Evolutionary conservation across 2,329 filamentous ascomycete species (phyloP).

Genomic region (Colletotrichum liaoningense): DNA sequence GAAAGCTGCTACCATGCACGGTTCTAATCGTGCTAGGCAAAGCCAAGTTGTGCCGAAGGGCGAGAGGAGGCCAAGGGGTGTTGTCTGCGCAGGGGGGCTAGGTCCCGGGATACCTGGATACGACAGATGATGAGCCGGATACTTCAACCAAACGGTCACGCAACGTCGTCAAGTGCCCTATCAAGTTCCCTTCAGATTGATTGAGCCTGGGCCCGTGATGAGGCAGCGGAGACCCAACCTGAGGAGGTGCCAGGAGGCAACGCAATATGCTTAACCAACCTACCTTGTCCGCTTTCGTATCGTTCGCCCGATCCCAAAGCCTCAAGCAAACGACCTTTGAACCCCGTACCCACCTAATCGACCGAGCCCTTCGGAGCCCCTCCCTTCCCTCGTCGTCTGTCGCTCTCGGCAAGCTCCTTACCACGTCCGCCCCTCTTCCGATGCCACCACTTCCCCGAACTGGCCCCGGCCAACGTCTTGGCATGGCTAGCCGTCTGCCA

Average conservation of each 20-base stretch:
- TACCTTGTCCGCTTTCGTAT: slow-evolving; percentile 19
- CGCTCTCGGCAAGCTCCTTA: slow-evolving; percentile 55
- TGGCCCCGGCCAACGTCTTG: slow-evolving; percentile 23
- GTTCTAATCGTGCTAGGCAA: slow-evolving; percentile 5
- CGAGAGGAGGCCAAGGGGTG: background rate
- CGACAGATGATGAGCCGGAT: slow-evolving; percentile 19
- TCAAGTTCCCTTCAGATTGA: slow-evolving; percentile 22
- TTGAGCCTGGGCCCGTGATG: slow-evolving; percentile 14
- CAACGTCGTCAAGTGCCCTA: slow-evolving; percentile 30
- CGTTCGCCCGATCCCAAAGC: slow-evolving; percentile 15
- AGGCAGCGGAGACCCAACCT: background rate
- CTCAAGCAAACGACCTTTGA: slow-evolving; percentile 11
- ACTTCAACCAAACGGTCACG: slow-evolving; percentile 27
- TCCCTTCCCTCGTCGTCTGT: slow-evolving; percentile 43
- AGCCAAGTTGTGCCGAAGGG: background rate
- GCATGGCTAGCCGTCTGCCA: slow-evolving; percentile 24
- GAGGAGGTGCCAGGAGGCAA: slow-evolving; percentile 9
- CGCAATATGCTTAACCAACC: slow-evolving; percentile 32
- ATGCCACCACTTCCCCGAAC: slow-evolving; percentile 30
- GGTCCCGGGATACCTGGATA: background rate
- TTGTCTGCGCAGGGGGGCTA: slow-evolving; percentile 6
- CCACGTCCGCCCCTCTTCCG: slow-evolving; percentile 26
- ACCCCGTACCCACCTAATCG: slow-evolving; percentile 10
- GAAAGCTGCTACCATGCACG: slow-evolving; percentile 1
- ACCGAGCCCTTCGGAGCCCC: background rate